These are phyloP conservation scores for Chimonanthus salicifolius DNA, from an alignment of 164 flowering plant species.

Conservation along the genomic window DNA sequence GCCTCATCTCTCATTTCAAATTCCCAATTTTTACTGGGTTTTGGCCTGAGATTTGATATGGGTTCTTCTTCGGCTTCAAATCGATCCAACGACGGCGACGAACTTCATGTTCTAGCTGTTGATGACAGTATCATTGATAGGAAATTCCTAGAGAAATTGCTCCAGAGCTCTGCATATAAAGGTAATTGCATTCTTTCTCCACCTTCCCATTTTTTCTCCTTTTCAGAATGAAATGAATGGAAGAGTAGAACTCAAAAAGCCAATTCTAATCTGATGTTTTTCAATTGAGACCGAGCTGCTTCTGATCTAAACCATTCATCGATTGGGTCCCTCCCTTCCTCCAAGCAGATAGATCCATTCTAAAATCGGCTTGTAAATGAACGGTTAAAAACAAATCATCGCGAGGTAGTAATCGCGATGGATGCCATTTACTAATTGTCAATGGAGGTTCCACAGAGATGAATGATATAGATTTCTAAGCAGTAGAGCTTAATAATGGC, in stretches of 20 bases:
- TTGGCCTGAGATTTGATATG: background rate
- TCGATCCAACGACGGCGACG: constrained; percentile 13
- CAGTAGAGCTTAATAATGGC: background rate
- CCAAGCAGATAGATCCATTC: background rate
- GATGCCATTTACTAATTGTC: too few relatives aligned
- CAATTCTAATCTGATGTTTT: background rate
- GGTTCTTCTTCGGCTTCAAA: constrained; percentile 16
- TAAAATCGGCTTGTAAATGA: background rate
- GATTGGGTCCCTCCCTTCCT: background rate
- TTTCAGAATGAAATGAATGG: background rate
- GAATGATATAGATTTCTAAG: background rate
- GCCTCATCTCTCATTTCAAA: background rate
- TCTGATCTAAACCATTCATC: background rate
- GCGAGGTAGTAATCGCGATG: too few relatives aligned
- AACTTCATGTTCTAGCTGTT: constrained; percentile 73
- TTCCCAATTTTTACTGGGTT: background rate
- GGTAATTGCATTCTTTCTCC: constrained; percentile 26
- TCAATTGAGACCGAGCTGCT: background rate
- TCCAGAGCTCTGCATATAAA: constrained; percentile 56
- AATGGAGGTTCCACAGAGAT: background rate
- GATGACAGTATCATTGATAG: constrained; percentile 73
- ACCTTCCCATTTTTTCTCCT: background rate
- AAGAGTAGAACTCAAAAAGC: background rate
- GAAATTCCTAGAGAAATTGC: constrained; percentile 49
- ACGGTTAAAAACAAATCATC: background rate